Evolutionary conservation across 371 early-diverging fungal genomes (phyloP), one percentile per base, ranked within the genome.

Genomic region (Umbelopsis sp.): DNA sequence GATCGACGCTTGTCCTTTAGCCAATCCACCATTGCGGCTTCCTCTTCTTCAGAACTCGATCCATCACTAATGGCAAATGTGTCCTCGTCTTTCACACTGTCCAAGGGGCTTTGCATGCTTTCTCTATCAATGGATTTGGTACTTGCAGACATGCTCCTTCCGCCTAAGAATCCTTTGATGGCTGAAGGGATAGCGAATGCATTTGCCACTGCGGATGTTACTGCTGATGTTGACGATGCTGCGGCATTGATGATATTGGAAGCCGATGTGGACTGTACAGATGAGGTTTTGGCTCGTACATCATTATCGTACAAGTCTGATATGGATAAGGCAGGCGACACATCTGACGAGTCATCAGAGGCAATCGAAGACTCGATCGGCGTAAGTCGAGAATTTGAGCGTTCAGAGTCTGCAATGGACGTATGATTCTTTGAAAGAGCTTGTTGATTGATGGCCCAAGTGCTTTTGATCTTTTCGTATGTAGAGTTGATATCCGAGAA

Each of bases 401-500:
- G 67, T 24, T 45, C 63, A 4, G 65, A 52, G 3, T 35, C 62
- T 25, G 20, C 20, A 9, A 22, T 24, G 6, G 65, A 38, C 9
- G 29, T 37, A 44, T 48, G 24, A 22, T 16, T 25, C 29, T 46
- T 38, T 11, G 22, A 32, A 45, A 14, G 3, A 64, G 20, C 29
- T 63, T 68, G 63, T 66, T 73, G 74, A 5, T 44, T 76, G 0
- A 22, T 72, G 62, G 78, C 71, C 79, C 81, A 78, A 51, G 74
- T 72, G 0, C 22, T 45, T 64, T 76, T 73, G 29, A 86, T 53
- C 9, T 69, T 65, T 0, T 70, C 70, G 53, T 80, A 79, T 0
- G 88, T 81, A 25, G 64, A 66, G 20, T 81, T 73, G 37, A 86
- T 82, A 66, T 90, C 81, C 8, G 78, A 66, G 44, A 91, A 91